phyloP scores from a whole-genome alignment of 768 basidiomycete genomes.

The Agrocybe pediades region DNA sequence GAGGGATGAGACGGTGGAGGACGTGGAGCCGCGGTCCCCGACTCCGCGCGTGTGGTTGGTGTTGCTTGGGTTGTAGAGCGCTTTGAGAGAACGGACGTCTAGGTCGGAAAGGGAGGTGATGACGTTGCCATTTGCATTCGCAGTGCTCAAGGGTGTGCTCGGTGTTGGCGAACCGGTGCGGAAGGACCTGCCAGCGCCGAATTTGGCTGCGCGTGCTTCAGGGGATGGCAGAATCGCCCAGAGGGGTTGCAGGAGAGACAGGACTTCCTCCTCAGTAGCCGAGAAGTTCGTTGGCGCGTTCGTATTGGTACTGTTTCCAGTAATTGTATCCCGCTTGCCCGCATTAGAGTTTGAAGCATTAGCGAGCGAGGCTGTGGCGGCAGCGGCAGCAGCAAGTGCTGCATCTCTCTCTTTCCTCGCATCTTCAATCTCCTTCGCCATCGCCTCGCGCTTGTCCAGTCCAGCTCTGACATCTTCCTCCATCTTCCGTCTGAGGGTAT shows the following conservation, averaged over 20 bases:
- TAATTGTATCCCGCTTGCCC: not conserved
- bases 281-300: not conserved
- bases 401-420: conserved; percentile 53
- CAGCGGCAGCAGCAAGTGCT: conserved; percentile 17
- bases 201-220: conserved; percentile 74
- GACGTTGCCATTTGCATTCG: conserved; percentile 10
- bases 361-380: not conserved
- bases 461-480: conserved; percentile 52
- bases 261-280: not conserved
- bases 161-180: conserved; percentile 50
- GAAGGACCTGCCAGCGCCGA: conserved; percentile 45
- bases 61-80: conserved; percentile 59
- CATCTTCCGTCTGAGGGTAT: conserved; percentile 40
- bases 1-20: conserved; percentile 10
- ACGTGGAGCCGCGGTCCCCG: not conserved
- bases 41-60: conserved; percentile 19
- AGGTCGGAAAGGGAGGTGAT: conserved; percentile 72
- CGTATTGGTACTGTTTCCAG: not conserved
- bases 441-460: conserved; percentile 45
- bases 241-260: conserved; percentile 61
- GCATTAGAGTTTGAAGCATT: not conserved
- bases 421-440: conserved; percentile 56
- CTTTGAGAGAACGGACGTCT: conserved; percentile 85
- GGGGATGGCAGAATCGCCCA: conserved; percentile 87
- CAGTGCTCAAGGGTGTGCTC: conserved; percentile 21